Percentiles rank a stretch among this genome's conserved stretches.
Evolutionary conservation across 176 grass and related monocot species (phyloP).

Genomic region (Eremochloa ophiuroides): DNA sequence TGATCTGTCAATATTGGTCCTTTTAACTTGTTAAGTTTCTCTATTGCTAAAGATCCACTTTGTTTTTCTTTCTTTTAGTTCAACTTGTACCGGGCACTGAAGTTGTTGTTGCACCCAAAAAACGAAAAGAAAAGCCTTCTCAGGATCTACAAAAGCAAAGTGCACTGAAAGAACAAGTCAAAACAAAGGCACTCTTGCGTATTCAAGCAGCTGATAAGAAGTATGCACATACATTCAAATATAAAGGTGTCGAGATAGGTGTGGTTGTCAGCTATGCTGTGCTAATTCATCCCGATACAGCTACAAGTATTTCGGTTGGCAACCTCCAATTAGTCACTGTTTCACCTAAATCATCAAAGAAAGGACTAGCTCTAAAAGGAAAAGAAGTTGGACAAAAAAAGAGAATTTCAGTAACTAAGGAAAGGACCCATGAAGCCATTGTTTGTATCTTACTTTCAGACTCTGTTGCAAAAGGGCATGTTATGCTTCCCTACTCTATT

Average conservation of each 20-base stretch:
- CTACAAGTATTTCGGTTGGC: constrained; percentile 56
- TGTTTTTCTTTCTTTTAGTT: constrained; percentile 47
- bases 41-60: background rate
- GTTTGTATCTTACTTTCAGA: constrained; percentile 61
- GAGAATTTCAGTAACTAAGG: constrained; percentile 45
- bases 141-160: constrained; percentile 55
- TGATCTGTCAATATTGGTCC: background rate
- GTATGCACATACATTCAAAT: constrained; percentile 62
- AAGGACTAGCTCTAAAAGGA: constrained; percentile 43
- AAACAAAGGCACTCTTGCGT: constrained; percentile 78
- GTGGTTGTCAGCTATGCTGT: constrained; percentile 65
- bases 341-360: constrained; percentile 57
- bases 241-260: constrained; percentile 52
- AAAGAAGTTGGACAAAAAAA: constrained; percentile 59
- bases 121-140: constrained; percentile 39
- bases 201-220: constrained; percentile 67
- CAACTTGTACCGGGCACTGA: constrained; percentile 95
- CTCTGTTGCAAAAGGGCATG: constrained; percentile 76
- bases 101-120: constrained; percentile 86
- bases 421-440: constrained; percentile 49
- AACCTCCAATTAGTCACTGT: constrained; percentile 77
- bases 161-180: constrained; percentile 50
- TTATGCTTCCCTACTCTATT: constrained; percentile 83
- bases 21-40: background rate
- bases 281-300: constrained; percentile 89